Evolutionary conservation across 805 yeast species (phyloP), one percentile per base, ranked within the genome.

Genomic region (Metschnikowia noctiluminum): DNA sequence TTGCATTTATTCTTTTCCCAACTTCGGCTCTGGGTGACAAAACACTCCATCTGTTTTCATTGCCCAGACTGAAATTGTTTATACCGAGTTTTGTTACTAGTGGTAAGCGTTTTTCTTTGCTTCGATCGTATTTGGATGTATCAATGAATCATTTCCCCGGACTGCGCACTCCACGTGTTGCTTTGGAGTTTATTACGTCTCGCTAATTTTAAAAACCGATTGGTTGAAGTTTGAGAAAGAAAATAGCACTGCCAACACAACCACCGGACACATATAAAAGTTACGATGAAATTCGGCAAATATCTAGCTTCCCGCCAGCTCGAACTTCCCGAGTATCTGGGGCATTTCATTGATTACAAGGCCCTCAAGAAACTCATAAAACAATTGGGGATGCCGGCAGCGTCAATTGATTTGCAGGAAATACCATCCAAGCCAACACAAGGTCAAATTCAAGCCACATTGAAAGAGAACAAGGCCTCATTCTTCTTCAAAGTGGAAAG

Each of bases 301-400:
- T 88, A 89, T 63, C 76, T 94, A 64, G 98, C 96, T 55, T 87
- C 95, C 38, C 82, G 97, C 64, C 97, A 90, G 69, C 76, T 94
- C 57, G 97, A 92, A 66, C 74, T 92, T 50, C 98, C 98, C 10
- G 99, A 94, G 67, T 94, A 94, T 66, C 83, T 95, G 43, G 90
- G 92, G 35, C 86, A 89, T 64, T 94, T 92, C 71, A 92, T 94
- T 63, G 90, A 94, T 71, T 94, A 94, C 70, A 94, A 94, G 71
- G 94, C 92, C 3, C 73, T 92, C 50, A 92, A 92, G 67, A 94
- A 92, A 76, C 78, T 91, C 56, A 92, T 92, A 62, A 92, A 92
- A 67, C 85, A 86, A 42, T 72, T 92, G 40, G 87, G 88, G 3
- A 74, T 65, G 45, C 73, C 76, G 32, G 58, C 70, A 13, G 56